A percentile compares a stretch with the other conserved stretches of the same genome.
Conservation (phyloP, 257 asterid genomes). For the Nicotiana otophora region DNA sequence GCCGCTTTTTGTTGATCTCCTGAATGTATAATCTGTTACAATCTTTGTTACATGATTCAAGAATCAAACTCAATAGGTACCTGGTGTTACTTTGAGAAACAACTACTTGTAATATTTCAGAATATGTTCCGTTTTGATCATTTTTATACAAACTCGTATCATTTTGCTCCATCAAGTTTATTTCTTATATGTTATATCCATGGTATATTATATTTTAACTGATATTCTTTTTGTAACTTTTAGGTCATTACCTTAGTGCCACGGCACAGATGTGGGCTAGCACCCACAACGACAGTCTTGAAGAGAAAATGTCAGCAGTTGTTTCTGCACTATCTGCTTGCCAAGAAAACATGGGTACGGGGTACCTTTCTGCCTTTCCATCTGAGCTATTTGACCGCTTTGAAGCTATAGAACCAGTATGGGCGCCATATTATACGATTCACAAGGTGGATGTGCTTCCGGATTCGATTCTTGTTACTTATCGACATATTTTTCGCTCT, state of each 20-base stretch:
- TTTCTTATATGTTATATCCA: too few species aligned
- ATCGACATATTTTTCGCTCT: not conserved
- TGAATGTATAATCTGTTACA: not conserved
- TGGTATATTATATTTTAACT: not conserved
- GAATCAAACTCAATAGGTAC: not conserved
- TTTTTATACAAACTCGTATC: not conserved
- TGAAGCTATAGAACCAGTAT: conserved; percentile 54
- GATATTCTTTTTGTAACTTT: not conserved
- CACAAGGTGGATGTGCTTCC: conserved; percentile 53
- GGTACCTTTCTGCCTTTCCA: conserved; percentile 87
- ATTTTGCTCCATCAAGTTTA: not conserved
- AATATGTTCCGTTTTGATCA: not conserved
- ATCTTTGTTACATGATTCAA: not conserved
- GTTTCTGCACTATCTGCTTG: conserved; percentile 51
- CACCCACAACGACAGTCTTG: conserved; percentile 54
- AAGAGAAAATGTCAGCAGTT: conserved; percentile 42
- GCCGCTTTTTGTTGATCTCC: not conserved
- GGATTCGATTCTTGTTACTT: not conserved
- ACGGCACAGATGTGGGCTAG: conserved; percentile 91
- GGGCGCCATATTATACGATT: conserved; percentile 92
- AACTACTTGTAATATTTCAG: not conserved
- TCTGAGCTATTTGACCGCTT: conserved; percentile 59
- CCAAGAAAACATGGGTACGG: conserved; percentile 60
- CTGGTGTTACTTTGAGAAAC: not conserved
- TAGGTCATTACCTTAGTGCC: conserved; percentile 89